phyloP scores from a whole-genome alignment of 345 rosid species.

The Salix arbutifolia region DNA sequence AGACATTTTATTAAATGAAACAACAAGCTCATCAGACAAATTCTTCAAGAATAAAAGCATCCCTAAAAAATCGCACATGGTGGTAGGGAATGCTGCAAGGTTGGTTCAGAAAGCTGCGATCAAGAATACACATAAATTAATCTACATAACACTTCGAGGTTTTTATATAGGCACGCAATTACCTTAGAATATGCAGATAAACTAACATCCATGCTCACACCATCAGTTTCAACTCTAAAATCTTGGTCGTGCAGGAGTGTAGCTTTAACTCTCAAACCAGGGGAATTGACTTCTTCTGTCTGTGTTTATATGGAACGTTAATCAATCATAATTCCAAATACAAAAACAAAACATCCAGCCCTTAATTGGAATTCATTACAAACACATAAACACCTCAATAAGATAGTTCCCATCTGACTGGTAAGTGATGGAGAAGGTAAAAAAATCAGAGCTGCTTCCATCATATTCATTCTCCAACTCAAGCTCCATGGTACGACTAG shows the following conservation, averaged over 20 bases:
- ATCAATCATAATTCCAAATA: slow-evolving; percentile 1
- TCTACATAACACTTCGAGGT: neutral
- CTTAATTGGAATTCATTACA: slow-evolving; percentile 7
- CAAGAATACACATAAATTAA: slow-evolving; percentile 7
- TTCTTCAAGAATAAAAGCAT: slow-evolving; percentile 1
- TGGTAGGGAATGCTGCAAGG: neutral
- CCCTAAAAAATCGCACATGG: neutral
- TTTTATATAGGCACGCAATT: slow-evolving; percentile 12
- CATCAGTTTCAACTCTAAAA: slow-evolving; percentile 64
- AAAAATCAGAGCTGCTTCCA: slow-evolving; percentile 34
- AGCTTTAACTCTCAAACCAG: slow-evolving; percentile 47
- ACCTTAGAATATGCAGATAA: slow-evolving; percentile 67
- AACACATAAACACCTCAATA: slow-evolving; percentile 47
- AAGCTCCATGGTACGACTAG: slow-evolving; percentile 51
- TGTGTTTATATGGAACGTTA: slow-evolving; percentile 20
- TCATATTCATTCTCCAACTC: slow-evolving; percentile 71
- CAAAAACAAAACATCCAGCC: neutral
- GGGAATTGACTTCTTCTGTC: slow-evolving; percentile 46
- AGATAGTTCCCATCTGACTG: slow-evolving; percentile 61
- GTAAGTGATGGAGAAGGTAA: slow-evolving; percentile 44
- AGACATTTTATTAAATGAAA: neutral
- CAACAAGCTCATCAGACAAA: neutral
- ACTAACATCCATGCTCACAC: slow-evolving; percentile 48
- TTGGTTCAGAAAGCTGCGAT: no score
- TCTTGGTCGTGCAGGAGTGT: slow-evolving; percentile 38